Evolutionary conservation across 73 alveolate genomes (phyloP).

Genomic region (Symbiodinium pilosum): DNA sequence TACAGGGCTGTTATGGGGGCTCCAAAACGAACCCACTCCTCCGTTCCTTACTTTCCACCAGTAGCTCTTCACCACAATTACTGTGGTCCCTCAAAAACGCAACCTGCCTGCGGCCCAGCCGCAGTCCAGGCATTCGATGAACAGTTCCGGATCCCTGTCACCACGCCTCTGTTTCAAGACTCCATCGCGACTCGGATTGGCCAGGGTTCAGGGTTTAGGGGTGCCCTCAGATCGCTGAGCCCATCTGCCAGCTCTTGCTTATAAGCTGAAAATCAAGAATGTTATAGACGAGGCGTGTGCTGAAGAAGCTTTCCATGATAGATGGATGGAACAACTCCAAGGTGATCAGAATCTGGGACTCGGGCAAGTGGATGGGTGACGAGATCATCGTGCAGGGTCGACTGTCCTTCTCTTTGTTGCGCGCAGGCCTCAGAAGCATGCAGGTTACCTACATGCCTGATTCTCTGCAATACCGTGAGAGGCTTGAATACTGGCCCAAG

Average conservation of each 20-base stretch:
- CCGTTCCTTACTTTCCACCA: no score
- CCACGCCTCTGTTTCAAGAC: conserved; percentile 79
- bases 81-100: no score
- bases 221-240: no score
- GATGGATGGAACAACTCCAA: not conserved
- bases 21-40: no score
- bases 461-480: no score
- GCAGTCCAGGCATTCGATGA: conserved; percentile 66
- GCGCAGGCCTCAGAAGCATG: not conserved
- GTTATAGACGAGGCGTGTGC: not conserved
- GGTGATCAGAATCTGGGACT: conserved; percentile 78
- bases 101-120: not conserved
- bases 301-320: not conserved
- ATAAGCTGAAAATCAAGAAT: not conserved
- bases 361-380: conserved; percentile 62
- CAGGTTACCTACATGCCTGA: no score
- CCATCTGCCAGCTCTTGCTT: not conserved
- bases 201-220: no score
- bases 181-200: conserved; percentile 26
- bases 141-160: conserved; percentile 83
- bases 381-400: conserved; percentile 94
- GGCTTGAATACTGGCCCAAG: no score
- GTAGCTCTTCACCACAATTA: no score
- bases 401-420: conserved; percentile 76
- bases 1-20: no score